phyloP scores from a whole-genome alignment of 2,329 filamentous ascomycete genomes.

The Colletotrichum liriopes region DNA sequence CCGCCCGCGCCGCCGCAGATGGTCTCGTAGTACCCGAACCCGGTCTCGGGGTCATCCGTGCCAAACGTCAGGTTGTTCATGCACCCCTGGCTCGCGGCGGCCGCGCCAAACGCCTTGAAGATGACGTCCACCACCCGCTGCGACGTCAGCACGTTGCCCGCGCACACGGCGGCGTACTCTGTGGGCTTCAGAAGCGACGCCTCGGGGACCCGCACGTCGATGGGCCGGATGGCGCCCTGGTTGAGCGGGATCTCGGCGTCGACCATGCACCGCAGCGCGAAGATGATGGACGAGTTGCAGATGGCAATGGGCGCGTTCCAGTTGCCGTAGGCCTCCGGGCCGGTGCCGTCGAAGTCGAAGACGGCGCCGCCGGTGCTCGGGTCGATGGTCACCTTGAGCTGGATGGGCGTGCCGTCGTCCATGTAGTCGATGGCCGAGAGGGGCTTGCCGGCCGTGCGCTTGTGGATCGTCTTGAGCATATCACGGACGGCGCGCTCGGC shows the following conservation, averaged over 20 bases:
- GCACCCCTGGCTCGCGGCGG: slow-evolving; percentile 83
- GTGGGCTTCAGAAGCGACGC: slow-evolving; percentile 60
- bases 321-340: slow-evolving; percentile 51
- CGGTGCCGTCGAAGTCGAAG: slow-evolving; percentile 65
- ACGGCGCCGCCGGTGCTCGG: slow-evolving; percentile 80
- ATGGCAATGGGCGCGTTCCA: slow-evolving; percentile 51
- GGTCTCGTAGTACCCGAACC: slow-evolving; percentile 91
- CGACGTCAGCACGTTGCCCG: slow-evolving; percentile 53
- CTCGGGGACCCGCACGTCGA: slow-evolving; percentile 80
- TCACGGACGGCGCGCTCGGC: slow-evolving; percentile 83
- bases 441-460: slow-evolving; percentile 78
- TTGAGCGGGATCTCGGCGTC: slow-evolving; percentile 54
- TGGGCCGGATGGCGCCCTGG: slow-evolving; percentile 77
- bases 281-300: slow-evolving; percentile 53
- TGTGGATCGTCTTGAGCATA: slow-evolving; percentile 80
- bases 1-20: slow-evolving; percentile 85
- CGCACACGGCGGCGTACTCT: slow-evolving; percentile 51
- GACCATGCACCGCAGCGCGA: slow-evolving; percentile 53
- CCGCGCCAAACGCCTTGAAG: slow-evolving; percentile 81
- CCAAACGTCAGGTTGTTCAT: slow-evolving; percentile 88
- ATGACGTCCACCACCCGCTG: slow-evolving; percentile 74
- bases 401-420: slow-evolving; percentile 88
- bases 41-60: slow-evolving; percentile 67
- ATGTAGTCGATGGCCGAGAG: slow-evolving; percentile 85
- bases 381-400: slow-evolving; percentile 82